Evolutionary conservation across 371 early-diverging fungal species (phyloP), one percentile per base, ranked within the genome.

Genomic region (Rhizopus delemar): DNA sequence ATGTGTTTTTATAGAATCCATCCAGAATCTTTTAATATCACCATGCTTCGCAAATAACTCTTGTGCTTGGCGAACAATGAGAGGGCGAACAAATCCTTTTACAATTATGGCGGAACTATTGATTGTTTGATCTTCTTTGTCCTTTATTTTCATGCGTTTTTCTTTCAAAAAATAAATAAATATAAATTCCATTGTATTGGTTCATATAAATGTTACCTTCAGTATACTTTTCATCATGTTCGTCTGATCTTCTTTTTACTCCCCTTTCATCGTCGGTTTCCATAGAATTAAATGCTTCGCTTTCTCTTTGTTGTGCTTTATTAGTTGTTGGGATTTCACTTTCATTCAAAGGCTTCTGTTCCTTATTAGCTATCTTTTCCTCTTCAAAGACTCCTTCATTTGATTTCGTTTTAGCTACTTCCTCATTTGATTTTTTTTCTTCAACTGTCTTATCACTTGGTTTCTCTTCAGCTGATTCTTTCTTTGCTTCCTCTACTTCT

Each of bases 1-100:
- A 60, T 91, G 93, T 2, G 93, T 88, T 55, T 92, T 91, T 69
- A 94, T 91, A 33, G 78, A 79, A 70, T 93, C 90, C 79, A 94
- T 89, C 93, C 93, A 93, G 28, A 92, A 79, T 46, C 80, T 77
- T 32, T 85, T 84, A 3, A 87, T 67, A 13, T 71, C 77, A 8
- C 93, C 93, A 59, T 77, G 88, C 66, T 83, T 73, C 13, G 66
- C 71, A 36, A 93, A 74, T 53, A 89, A 63, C 51, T 87, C 83
- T 58, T 85, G 78, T 41, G 91, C 81, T 39, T 78, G 70, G 35
- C 68, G 68, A n/a, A 83, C 60, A 11, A 84, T 87, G 52, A 94
- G 63, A 5, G 94, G 94, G 12, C 94, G 81, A 39, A 86, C 83
- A 58, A 94, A 86, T 56, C 92, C 90, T 49, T 87, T 89, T 46